Base-by-base conservation (phyloP, 768 basidiomycete species). In the Hericium erinaceus region DNA sequence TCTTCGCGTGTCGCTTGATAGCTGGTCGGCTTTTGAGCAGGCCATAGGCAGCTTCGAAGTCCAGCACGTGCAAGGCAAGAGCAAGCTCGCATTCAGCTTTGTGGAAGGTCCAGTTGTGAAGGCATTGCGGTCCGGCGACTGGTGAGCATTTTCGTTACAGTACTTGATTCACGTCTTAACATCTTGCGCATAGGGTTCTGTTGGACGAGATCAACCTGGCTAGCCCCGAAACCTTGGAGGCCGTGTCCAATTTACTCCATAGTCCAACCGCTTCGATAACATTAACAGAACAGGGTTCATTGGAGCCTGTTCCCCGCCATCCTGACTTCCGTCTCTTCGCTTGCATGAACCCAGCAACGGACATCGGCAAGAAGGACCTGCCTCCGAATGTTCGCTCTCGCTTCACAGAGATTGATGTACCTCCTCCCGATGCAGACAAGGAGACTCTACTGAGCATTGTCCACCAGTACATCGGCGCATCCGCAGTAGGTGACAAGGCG, bases 301-400 rank as follows among this genome's bases (percentile, higher is more conserved):
- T 98, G 55, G 91, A 94, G 64, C 88, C 90, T 1, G 79, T 98
- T 28, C 85, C 87, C 52, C 87, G 97, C 0, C 97, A 99, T 69
- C 84, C 92, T 16, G 87, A 95, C 65, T 99, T 99, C 75, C 89
- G 95, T 18, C 77, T 98, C 4, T 98, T 98, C 66, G 94, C 94
- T 4, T 99, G 97, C 69, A 99, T 99, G 97, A 99, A 99, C 67
- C 97, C 97, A 4, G 97, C 97, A 0, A 99, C 95, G 3, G 97
- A 99, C 64, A 89, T 98, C 13, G 97, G 97, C 38, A 99, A 98
- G 75, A 97, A 94, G 65, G 95, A 98, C 65, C 84, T 99, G 0
- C 92, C 93, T 16, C 86, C 90, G 4, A 87, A 87, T 65, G 89
- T 98, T 52, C 85, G 95, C 39, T 82, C 87, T 10, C 84, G 89